phyloP scores from a whole-genome alignment of 192 early-diverging fungal genomes.

The Coemansia sp. region DNA sequence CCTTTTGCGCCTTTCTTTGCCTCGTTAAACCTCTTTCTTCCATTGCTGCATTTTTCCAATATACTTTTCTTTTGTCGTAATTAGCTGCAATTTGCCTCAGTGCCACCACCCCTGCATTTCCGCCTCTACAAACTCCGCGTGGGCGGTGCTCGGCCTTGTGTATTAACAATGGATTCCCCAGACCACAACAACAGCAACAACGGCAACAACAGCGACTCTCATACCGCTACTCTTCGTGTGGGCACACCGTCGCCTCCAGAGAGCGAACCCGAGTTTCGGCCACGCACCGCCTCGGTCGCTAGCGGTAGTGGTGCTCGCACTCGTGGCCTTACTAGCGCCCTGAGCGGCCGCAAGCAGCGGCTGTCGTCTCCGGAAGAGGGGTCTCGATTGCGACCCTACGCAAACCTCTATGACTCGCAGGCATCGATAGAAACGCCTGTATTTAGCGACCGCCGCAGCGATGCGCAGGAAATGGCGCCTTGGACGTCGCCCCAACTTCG shows the following conservation, averaged over 20 bases:
- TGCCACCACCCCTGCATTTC: not conserved
- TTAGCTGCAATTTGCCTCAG: not conserved
- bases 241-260: not conserved
- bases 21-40: not conserved
- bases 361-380: constrained; percentile 15
- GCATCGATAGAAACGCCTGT: constrained; percentile 18
- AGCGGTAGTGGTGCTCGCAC: constrained; percentile 7
- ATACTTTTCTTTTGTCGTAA: not conserved
- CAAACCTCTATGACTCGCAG: constrained; percentile 26
- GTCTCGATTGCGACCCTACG: constrained; percentile 8
- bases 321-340: constrained; percentile 44
- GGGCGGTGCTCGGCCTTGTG: not conserved
- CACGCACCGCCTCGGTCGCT: not conserved
- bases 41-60: not conserved
- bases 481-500: not conserved
- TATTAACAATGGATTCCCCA: constrained; percentile 4
- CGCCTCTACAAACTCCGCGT: not conserved
- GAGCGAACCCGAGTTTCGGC: not conserved
- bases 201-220: not conserved
- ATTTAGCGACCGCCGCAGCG: constrained; percentile 10
- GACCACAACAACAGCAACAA: constrained; percentile 12
- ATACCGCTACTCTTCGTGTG: not conserved
- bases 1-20: constrained; percentile 1
- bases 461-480: not conserved
- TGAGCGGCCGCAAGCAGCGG: constrained; percentile 39